Evolutionary conservation across 1,284 basidiomycete genomes (phyloP), one percentile per base, ranked within the genome.

Genomic region (Entoloma clypeatum): DNA sequence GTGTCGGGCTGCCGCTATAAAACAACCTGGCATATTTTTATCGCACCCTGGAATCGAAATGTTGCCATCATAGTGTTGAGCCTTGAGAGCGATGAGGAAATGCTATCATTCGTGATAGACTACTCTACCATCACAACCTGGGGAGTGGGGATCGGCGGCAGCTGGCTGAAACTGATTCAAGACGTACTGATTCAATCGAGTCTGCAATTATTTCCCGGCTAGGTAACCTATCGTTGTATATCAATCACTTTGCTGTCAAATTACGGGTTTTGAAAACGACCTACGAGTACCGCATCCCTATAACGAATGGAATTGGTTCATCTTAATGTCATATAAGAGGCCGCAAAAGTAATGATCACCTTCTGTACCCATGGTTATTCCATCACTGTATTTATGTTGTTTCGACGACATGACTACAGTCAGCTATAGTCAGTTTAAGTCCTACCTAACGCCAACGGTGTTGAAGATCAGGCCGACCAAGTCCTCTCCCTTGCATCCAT

Each of bases 1-100:
- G 65, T 89, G 85, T 39, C 88, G 79, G 19, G 69, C 82, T 2
- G 86, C 86, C 7, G 91, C 91, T 57, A 93, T 92, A 46, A 93
- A 70, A 51, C 84, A 86, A 16, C 89, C 92, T 10, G 92, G 92
- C 89, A 92, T 93, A 60, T 93, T 93, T 68, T 94, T 95, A 67
- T 95, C 91, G 53, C 90, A 93, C 49, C 84, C 86, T 19, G 83
- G 87, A 45, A 87, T 72, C 3, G 84, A 77, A 46, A 92, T 88
- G 54, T 89, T 89, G n/a, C 75, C 89, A 49, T 92, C 89, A 55
- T 92, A 87, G 60, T 89, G 80, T 72, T 90, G 86, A 10, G 85
- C 86, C 83, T 86, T 44, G 5, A 10, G 10, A 23, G 9, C 5
- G 16, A n/a, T 39, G 23, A n/a, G 18, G 26, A 48, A 22, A 43